These are phyloP conservation scores for Hymenoscyphus albidus DNA, from an alignment of 2,329 filamentous ascomycete genomes.

Conservation along the genomic window DNA sequence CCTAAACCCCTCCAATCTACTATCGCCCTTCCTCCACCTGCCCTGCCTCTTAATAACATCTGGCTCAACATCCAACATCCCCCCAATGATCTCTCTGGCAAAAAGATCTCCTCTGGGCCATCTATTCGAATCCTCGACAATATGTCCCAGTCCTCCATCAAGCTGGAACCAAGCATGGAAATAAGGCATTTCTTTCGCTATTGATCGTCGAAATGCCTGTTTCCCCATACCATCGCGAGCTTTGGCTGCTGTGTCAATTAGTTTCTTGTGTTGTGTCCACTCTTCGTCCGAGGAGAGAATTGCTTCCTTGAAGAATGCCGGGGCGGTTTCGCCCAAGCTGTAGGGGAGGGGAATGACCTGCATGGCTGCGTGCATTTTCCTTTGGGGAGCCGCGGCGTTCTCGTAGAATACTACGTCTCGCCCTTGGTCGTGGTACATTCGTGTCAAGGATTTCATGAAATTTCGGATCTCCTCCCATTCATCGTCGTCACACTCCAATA, in stretches of 20 bases:
- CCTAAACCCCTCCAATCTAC: slow-evolving; percentile 71
- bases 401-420: slow-evolving; percentile 96
- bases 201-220: slow-evolving; percentile 71
- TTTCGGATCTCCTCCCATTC: slow-evolving; percentile 99
- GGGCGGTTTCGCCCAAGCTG: slow-evolving; percentile 83
- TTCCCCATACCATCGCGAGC: slow-evolving; percentile 69
- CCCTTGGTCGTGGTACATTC: slow-evolving; percentile 91
- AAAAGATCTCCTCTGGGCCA: slow-evolving; percentile 95
- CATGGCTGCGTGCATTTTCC: slow-evolving; percentile 80
- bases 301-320: slow-evolving; percentile 93
- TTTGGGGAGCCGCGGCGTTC: slow-evolving; percentile 78
- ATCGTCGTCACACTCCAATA: slow-evolving; percentile 97
- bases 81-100: slow-evolving; percentile 84
- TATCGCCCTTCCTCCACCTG: slow-evolving; percentile 64
- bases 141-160: slow-evolving; percentile 86
- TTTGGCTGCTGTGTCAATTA: slow-evolving; percentile 78
- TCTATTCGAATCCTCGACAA: slow-evolving; percentile 78
- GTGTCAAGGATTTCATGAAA: slow-evolving; percentile 94
- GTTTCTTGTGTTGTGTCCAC: slow-evolving; percentile 91
- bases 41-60: slow-evolving; percentile 89
- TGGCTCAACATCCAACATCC: slow-evolving; percentile 80
- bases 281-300: slow-evolving; percentile 85
- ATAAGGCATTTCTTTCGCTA: slow-evolving; percentile 97
- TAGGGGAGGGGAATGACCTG: slow-evolving; percentile 84
- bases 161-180: slow-evolving; percentile 96